phyloP scores from a whole-genome alignment of 768 basidiomycete species.

The Gyrodon lividus region DNA sequence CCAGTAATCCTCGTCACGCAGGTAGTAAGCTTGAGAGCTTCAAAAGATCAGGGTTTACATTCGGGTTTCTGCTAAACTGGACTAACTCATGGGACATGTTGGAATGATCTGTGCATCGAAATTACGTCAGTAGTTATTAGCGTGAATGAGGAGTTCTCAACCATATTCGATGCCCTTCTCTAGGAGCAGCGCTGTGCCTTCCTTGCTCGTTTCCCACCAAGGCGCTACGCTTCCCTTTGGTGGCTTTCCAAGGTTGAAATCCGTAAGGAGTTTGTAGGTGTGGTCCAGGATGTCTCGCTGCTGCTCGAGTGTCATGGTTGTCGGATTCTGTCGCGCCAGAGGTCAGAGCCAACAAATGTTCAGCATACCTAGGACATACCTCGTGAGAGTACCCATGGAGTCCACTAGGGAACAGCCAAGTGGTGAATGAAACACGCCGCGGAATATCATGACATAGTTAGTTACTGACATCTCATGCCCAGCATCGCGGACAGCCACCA shows the following conservation, averaged over 20 bases:
- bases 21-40: slow-evolving; percentile 63
- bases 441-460: not conserved
- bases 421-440: not conserved
- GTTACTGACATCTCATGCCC: slow-evolving; percentile 64
- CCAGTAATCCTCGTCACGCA: slow-evolving; percentile 69
- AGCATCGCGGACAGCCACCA: slow-evolving; percentile 67
- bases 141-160: slow-evolving; percentile 20
- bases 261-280: slow-evolving; percentile 61
- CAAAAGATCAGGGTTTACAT: not conserved
- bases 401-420: slow-evolving; percentile 37
- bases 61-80: not conserved
- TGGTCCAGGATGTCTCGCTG: slow-evolving; percentile 71
- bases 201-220: slow-evolving; percentile 78
- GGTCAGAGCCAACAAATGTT: not conserved
- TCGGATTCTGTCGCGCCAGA: slow-evolving; percentile 48
- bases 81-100: slow-evolving; percentile 53
- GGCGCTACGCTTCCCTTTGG: slow-evolving; percentile 70
- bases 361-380: slow-evolving; percentile 24
- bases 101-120: slow-evolving; percentile 47
- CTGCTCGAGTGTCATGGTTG: slow-evolving; percentile 57
- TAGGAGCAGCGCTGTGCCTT: slow-evolving; percentile 60
- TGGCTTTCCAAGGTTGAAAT: slow-evolving; percentile 58
- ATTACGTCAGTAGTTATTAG: slow-evolving; percentile 6
- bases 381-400: slow-evolving; percentile 75
- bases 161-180: slow-evolving; percentile 77